Evolutionary conservation across 306 rosid species (phyloP).

Genomic region (Vicia villosa): DNA sequence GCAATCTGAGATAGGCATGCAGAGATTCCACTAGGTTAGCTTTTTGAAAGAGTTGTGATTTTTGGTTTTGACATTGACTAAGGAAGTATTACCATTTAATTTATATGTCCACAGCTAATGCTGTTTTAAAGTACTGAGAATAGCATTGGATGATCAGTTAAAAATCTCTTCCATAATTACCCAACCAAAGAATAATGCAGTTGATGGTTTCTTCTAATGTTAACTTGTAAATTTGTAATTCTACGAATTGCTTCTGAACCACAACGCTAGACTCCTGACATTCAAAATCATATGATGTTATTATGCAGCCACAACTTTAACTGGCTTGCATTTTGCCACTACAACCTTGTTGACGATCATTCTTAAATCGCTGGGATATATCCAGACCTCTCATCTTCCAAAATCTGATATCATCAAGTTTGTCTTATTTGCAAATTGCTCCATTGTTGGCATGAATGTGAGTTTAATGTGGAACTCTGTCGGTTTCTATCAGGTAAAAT

Average conservation of each 20-base stretch:
- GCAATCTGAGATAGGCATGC: background rate
- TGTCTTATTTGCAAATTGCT: constrained; percentile 80
- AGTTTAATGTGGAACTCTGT: constrained; percentile 95
- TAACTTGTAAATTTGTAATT: constrained; percentile 27
- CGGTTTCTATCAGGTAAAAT: constrained; percentile 80
- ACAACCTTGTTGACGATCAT: constrained; percentile 73
- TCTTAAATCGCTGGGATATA: constrained; percentile 70
- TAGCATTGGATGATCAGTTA: constrained; percentile 20
- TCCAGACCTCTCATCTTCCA: constrained; percentile 70
- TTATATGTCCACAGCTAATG: background rate
- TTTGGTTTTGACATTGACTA: constrained; percentile 21
- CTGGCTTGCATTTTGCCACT: constrained; percentile 81
- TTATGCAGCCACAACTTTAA: constrained; percentile 80
- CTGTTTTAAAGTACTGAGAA: constrained; percentile 24
- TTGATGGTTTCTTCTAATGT: constrained; percentile 33
- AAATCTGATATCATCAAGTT: constrained; percentile 69
- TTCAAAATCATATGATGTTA: constrained; percentile 33
- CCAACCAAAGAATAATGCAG: constrained; percentile 13
- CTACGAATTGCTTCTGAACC: constrained; percentile 29
- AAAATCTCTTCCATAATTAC: constrained; percentile 22
- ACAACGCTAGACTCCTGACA: constrained; percentile 33
- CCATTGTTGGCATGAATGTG: constrained; percentile 89
- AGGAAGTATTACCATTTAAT: constrained; percentile 7
- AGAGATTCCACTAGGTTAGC: background rate
- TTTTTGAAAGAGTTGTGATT: constrained; percentile 5